Base-by-base conservation (phyloP, 441 rosid genomes). In the Populus hybrid region DNA sequence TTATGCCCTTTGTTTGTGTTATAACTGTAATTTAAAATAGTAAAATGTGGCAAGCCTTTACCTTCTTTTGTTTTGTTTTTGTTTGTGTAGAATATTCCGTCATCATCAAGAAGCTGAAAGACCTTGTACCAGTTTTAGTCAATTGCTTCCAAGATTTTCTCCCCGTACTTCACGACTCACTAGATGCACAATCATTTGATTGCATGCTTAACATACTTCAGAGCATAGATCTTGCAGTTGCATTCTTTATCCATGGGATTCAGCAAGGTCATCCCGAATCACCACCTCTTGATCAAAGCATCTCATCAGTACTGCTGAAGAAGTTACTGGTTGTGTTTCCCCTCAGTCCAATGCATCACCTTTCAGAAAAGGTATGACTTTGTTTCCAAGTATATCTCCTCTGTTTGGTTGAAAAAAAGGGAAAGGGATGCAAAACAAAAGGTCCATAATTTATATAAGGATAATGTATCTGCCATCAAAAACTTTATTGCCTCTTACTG, bases 111-210 rank as follows among this genome's bases (percentile, higher is more conserved):
- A 91, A 88, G 81, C 80, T 92, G 63, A 88, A 86, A 82, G 91
- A 88, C 77, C 88, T 94, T 79, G 88, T 94, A 80, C 95, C 87
- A 81, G 88, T 88, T 87, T 82, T 94, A 73, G 79, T 93, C 73
- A 86, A 74, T 78, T 90, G 95, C 84, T 89, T 94, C 86, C 87
- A 86, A 87, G 97, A 94, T 75, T 89, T 93, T 79, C 73, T 89
- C 73, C 91, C 92, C 20, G 78, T 87, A 77, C 81, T 87, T 85
- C 90, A 87, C 73, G 75, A 87, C 63, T 80, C 75, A 75, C 83
- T 88, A 69, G 94, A 91, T 77, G 85, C 79, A 67, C 87, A 77
- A 77, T 89, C 93, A 70, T 92, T 89, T 89, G 89, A 87, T 72
- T 89, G 94, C 82, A 77, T 92, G 78, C 82, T 76, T 61, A 86